Percentiles rank a stretch among this genome's conserved stretches.
phyloP scores from a whole-genome alignment of 495 filamentous ascomycete species.

The Trichoderma virens region DNA sequence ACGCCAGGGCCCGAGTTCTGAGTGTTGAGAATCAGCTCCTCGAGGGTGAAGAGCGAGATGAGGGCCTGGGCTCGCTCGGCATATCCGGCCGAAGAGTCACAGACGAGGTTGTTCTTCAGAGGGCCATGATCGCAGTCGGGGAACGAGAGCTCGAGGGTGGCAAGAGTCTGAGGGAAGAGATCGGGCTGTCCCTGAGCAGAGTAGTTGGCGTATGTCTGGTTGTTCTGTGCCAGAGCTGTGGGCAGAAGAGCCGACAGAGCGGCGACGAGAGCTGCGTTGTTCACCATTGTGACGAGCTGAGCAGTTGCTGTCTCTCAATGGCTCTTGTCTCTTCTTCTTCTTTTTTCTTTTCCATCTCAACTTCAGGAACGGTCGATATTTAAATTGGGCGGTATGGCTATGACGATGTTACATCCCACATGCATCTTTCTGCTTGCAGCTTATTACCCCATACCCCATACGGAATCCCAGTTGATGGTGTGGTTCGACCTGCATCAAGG shows the following conservation, averaged over 20 bases:
- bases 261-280: not conserved
- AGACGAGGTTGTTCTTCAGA: constrained; percentile 34
- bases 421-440: not conserved
- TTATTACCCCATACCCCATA: constrained; percentile 6
- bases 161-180: not conserved
- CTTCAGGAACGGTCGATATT: not conserved
- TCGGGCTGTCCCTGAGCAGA: not conserved
- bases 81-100: constrained; percentile 37
- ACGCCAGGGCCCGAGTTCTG: constrained; percentile 30
- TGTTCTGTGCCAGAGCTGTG: not conserved
- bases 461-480: not conserved
- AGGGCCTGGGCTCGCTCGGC: constrained; percentile 36
- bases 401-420: not conserved
- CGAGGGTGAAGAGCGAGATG: constrained; percentile 32
- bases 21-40: constrained; percentile 34
- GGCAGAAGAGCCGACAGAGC: not conserved
- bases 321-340: not conserved
- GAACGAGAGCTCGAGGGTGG: constrained; percentile 11
- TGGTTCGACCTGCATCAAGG: not conserved
- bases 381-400: not conserved
- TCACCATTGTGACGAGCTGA: not conserved
- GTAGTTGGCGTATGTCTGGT: constrained; percentile 1
- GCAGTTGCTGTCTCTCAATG: not conserved
- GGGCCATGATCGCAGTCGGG: constrained; percentile 29
- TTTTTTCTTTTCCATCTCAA: not conserved